Evolutionary conservation across 148 eudicot genomes (phyloP), one percentile per base, ranked within the genome.

Genomic region (Amaranthus hypochondriacus): DNA sequence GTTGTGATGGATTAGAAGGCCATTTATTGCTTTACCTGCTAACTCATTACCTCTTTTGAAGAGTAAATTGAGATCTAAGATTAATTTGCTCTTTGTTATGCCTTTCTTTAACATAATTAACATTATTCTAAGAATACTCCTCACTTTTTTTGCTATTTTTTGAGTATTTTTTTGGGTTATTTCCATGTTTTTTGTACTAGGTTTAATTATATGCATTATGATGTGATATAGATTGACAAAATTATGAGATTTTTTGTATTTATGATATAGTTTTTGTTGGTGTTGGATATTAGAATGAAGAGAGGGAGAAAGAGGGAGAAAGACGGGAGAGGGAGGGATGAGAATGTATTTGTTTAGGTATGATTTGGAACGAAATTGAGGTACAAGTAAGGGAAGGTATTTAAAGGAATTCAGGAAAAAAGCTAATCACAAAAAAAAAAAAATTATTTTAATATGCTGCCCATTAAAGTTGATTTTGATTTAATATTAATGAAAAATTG

Each of bases 11-110:
- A 84, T 73, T 10, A 81, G 51, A 13, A 86, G 86, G 69, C 85
- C 77, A 61, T 78, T 64, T 0, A 88, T 57, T 61, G 92, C 82
- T 72, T 82, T 84, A 42, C 88, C 80, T 12, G 86, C 89, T 11
- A 78, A 7, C 61, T 86, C 77, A 52, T 77, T 87, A 61, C 88
- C 79, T 58, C 77, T 73, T 56, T 87, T 89, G 2, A 87, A 13
- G 46, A 89, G 56, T 59, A 80, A 21, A 11, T 84, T 78, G 43
- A 91, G 82, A 64, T 88, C 93, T 46, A 81, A 4, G 60, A 85
- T 76, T 73, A 84, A 69, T 52, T 84, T 87, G 83, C 83, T 83
- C 84, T 87, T 89, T 43, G 84, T 78, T 51, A 91, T 73, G 5
- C 85, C 85, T 74, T 84, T 86, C 18, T 71, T 79, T 4, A 79